phyloP scores from a whole-genome alignment of 768 basidiomycete genomes.

The Boletus pseudopeckii region DNA sequence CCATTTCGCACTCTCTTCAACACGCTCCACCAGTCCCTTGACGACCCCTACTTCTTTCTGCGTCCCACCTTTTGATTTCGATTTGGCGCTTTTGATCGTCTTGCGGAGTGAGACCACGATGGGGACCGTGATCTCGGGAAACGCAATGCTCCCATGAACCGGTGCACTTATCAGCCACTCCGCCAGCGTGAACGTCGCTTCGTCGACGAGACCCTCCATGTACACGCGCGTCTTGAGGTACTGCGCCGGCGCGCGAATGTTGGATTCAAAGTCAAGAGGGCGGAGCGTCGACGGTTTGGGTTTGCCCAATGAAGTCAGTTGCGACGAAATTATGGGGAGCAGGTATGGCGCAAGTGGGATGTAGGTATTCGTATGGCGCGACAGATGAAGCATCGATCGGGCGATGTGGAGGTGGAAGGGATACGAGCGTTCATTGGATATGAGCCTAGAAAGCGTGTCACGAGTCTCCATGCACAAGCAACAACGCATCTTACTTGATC shows the following conservation, averaged over 20 bases:
- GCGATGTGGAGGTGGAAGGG: conserved; percentile 93
- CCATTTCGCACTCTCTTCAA: conserved; percentile 84
- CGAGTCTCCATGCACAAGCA: not conserved
- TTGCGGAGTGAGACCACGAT: conserved; percentile 69
- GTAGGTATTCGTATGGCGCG: conserved; percentile 78
- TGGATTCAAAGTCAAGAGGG: conserved; percentile 84
- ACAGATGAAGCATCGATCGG: conserved; percentile 83
- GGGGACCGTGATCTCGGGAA: conserved; percentile 89
- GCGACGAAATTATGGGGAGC: conserved; percentile 78
- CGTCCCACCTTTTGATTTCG: conserved; percentile 30
- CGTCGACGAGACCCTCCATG: conserved; percentile 78
- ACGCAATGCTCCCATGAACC: conserved; percentile 84
- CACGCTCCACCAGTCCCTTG: conserved; percentile 79
- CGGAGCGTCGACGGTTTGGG: conserved; percentile 83
- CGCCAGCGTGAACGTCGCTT: conserved; percentile 70
- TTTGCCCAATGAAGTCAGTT: conserved; percentile 62
- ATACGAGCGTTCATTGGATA: conserved; percentile 87
- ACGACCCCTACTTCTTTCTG: conserved; percentile 59
- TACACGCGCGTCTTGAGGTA: conserved; percentile 89
- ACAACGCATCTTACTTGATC: conserved; percentile 61
- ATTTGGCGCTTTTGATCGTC: conserved; percentile 60
- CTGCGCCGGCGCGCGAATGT: conserved; percentile 83
- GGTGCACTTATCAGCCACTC: conserved; percentile 73
- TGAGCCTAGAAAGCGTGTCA: conserved; percentile 55
- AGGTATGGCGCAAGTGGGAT: conserved; percentile 86